Base-by-base conservation (phyloP, 495 filamentous ascomycete genomes). In the Penicillium daleae region DNA sequence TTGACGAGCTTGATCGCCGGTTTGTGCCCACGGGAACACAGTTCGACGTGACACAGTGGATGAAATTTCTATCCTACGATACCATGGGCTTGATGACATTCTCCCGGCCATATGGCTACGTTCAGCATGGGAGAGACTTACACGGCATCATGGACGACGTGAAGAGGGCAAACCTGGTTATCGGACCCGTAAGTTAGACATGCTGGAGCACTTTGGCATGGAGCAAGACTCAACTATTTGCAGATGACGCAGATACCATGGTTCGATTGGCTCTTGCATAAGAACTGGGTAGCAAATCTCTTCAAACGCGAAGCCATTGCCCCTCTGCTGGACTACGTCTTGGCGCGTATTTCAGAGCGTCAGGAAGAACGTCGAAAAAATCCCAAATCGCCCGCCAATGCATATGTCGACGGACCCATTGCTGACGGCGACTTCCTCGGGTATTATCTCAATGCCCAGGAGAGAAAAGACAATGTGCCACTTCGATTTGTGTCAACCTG, bases 1-100 rank as follows among this genome's bases (percentile, higher is more conserved):
- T 86, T 21, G 64, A 77, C 35, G 77, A 77, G 24, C 63, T 51
- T 59, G 49, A 63, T 50, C 26, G 22, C 32, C 37, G 39, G 22
- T 52, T 57, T 26, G 29, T 51, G 57, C 29, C 29, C 22, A 63
- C 42, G 24, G 37, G 32, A 55, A 24, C 31, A 37, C 31, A 37
- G 9, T 59, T 59, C 24, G 57, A 59, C 29, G 8, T 56, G 13
- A n/a, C 29, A 32, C n/a, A 15, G 4, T 51, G 48, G 48, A 27
- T 51, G 27, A 27, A 51, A 31, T 51, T 27, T 17, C 17, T 51
- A 15, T 27, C 48, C 22, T 51, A 27, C 17, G 48, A 51, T 31
- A 27, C 48, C 2, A 51, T 51, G 48, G 48, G 48, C 22, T 27
- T 31, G 24, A 27, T 51, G 48, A 51, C 48, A 27, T 51, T 51